Conservation (phyloP, 2,329 filamentous ascomycete species). For the Ophiostoma sp. region DNA sequence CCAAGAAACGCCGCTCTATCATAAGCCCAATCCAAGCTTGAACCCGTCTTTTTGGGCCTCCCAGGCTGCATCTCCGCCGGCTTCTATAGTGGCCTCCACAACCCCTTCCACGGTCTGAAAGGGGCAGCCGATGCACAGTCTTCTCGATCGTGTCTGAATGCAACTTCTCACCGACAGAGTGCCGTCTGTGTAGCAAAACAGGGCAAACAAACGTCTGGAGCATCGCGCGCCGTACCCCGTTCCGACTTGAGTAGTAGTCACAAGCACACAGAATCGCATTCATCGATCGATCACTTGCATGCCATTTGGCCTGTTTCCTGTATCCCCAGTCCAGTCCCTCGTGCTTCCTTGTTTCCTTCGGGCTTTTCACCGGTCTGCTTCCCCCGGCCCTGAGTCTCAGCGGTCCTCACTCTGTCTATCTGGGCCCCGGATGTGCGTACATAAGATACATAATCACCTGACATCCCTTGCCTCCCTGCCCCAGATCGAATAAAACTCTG, state of each 20-base stretch:
- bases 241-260: neutral
- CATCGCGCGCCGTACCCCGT: neutral
- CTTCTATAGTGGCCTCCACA: constrained; percentile 1
- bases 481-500: no score
- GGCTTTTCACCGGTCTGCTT: neutral
- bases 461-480: no score
- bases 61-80: neutral
- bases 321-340: neutral
- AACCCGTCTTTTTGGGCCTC: neutral
- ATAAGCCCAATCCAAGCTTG: neutral
- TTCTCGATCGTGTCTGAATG: neutral
- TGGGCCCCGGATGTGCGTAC: no score
- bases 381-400: neutral
- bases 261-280: neutral
- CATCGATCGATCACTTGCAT: constrained; percentile 8
- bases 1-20: neutral
- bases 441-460: no score
- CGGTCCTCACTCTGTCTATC: no score
- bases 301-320: neutral
- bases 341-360: neutral
- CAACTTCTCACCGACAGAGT: no score
- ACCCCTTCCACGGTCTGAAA: neutral
- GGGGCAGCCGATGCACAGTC: no score
- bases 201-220: neutral
- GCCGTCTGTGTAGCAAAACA: neutral